Base-by-base conservation (phyloP, 108 stramenopile species). In the Schizochytrium sp. region DNA sequence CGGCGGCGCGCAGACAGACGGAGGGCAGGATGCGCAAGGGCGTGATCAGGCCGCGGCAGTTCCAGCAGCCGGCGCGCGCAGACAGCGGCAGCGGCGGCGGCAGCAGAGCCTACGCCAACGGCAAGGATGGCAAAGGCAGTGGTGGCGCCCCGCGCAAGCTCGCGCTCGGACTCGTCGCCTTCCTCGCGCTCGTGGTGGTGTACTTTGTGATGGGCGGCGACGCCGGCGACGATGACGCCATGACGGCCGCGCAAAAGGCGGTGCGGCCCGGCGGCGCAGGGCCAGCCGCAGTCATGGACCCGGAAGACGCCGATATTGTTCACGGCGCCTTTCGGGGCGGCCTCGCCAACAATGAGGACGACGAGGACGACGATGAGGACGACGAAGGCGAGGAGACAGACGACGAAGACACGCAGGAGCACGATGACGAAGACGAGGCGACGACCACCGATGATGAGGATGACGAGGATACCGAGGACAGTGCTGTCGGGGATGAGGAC, bases 41-140 rank as follows among this genome's bases (percentile, higher is more conserved):
- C 19, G 76, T 83, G 48, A 83, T 83, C 51, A 12, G 76, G 51
- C 76, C 76, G 76, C 45, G 76, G n/a, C 76, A 83, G 51, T 83
- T 53, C 51, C 48, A 21, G 76, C 19, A 12, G 76, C 10, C 76
- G n/a, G 19, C 76, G 76, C 23, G 72, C 34, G 51, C 23, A 12
- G 10, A 18, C 25, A n/a, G 41, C 63, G 63, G 63, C 41, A 18
- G 41, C 25, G 48, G 19, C 10, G 51, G 25, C 45, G 51, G 51
- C 28, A 45, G 28, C 23, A 23, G 51, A 12, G 25, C n/a, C 3
- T 53, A 83, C 48, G 76, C 76, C 19, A 53, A 53, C 23, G 48
- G 76, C 51, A 53, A 53, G 48, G 45, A 53, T 34, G 48, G 76
- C 76, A 47, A 53, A 23, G 55, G 55, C 55, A 8, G 51, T 1